Base-by-base conservation (phyloP, 2,329 filamentous ascomycete genomes). In the Daldinia eschscholtzii region DNA sequence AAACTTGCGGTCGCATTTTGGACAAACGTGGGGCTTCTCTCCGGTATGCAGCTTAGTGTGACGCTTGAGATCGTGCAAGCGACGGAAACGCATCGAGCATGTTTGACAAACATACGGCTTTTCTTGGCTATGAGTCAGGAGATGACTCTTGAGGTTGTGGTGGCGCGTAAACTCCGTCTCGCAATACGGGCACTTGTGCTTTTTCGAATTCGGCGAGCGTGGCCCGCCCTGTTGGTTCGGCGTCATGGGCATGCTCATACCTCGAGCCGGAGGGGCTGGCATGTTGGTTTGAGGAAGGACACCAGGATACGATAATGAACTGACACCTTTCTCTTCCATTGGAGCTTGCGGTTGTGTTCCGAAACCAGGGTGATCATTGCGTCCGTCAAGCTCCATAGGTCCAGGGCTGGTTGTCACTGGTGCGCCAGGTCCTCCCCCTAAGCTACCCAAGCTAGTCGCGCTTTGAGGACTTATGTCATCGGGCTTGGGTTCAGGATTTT, bases 1-100 rank as follows among this genome's bases (percentile, higher is more conserved):
- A 81, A 99, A 99, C 73, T 94, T 93, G 69, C 96, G 89, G 72
- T 97, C 93, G 79, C 96, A 99, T 79, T 97, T 98, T 44, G 93
- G 92, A 76, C 96, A 99, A 9, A 96, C 92, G 76, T 99, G 96
- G 12, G 94, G 94, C 76, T 97, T 91, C 83, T 99, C 96, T 62
- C 96, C 96, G 0, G 95, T 98, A 78, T 99, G 96, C 23, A 99
- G 87, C 81, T 99, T 99, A 72, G 92, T 94, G 79, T 99, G 96
- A 44, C 96, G 90, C 83, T 99, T 99, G 72, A 99, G 82, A 77
- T 99, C 96, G 78, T 99, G 96, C 58, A 98, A 85, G 71, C 96
- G 90, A 62, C 96, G 89, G 81, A 99, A 99, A 59, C 95, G 90
- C 80, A 96, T 93, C 74, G 95, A 89, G 79, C 96, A 99, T n/a